Base-by-base conservation (phyloP, 495 filamentous ascomycete species). In the Parathielavia hyrcaniae region DNA sequence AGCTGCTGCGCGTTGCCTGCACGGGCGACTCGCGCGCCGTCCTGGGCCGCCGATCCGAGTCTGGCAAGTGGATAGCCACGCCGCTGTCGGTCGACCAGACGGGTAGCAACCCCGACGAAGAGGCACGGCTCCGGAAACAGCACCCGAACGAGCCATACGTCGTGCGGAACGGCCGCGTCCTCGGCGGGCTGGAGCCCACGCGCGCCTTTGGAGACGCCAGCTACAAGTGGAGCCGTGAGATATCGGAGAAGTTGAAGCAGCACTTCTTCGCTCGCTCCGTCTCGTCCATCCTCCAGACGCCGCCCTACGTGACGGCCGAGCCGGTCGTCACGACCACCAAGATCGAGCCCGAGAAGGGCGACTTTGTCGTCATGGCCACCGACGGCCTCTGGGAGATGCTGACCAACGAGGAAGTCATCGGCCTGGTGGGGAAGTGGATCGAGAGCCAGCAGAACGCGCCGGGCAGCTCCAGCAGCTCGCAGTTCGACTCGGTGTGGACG, bases 351-450 rank as follows among this genome's bases (percentile, higher is more conserved):
- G 81, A 86, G 43, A 86, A 86, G 58, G 93, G 93, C 46, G 95
- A 97, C 66, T 99, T 99, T 63, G 75, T 99, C 6, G 91, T 99
- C 51, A 84, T 99, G 79, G 95, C 95, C 6, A 96, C 95, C 0
- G 95, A 99, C 67, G 95, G 95, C 2, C 78, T 99, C 13, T 99
- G 95, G 93, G 95, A 99, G 74, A 97, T 97, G 92, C 77, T 99
- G 50, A 96, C 89, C 50, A 99, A 97, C 67, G 95, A 99, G 67
- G 95, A 99, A 74, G 95, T 97, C 1, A 86, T 99, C 48, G 95
- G 95, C 0, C 79, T 99, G 8, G 95, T 99, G 13, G 95, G 92
- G 4, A 88, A 92, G 69, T 99, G 95, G 95, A 79, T 99, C 39
- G 92, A 99, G 66, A 79, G 83, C 46, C 87, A 91, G 63, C 71